Evolutionary conservation across 179 eudicot genomes (phyloP).

Genomic region (Nepenthes alata): DNA sequence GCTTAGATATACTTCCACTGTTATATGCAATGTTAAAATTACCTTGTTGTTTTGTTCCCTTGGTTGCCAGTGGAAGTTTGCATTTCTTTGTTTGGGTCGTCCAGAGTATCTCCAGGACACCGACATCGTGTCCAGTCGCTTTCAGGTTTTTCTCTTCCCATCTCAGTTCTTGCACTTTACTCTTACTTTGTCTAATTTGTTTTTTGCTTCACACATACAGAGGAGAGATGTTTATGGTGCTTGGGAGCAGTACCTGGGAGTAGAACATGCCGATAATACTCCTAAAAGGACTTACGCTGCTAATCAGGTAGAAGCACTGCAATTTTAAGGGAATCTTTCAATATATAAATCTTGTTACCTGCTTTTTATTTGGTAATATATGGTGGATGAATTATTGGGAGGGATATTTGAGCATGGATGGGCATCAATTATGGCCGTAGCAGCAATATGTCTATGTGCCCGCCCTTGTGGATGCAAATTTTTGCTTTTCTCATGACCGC

Average conservation of each 20-base stretch:
- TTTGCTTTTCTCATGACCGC: too few relatives aligned
- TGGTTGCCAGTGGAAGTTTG: slow-evolving; percentile 50
- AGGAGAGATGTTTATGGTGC: slow-evolving; percentile 51
- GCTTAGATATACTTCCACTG: too few relatives aligned
- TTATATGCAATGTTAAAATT: too few relatives aligned
- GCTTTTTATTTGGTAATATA: background rate
- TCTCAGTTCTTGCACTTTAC: background rate
- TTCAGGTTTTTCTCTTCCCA: slow-evolving; percentile 28
- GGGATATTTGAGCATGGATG: too few relatives aligned
- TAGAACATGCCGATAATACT: slow-evolving; percentile 48
- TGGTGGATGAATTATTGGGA: background rate
- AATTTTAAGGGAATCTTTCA: background rate
- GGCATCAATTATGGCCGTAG: too few relatives aligned
- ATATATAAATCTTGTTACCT: background rate
- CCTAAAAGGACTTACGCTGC: slow-evolving; percentile 34
- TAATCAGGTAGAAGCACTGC: slow-evolving; percentile 25
- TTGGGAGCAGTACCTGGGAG: slow-evolving; percentile 61
- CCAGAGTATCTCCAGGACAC: slow-evolving; percentile 52
- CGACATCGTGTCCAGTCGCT: slow-evolving; percentile 35
- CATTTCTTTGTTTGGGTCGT: slow-evolving; percentile 40
- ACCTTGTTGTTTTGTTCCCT: background rate
- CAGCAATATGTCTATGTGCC: too few relatives aligned
- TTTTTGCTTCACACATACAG: slow-evolving; percentile 15
- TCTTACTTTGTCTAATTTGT: background rate
- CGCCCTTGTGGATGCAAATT: too few relatives aligned